Conservation (phyloP, 495 filamentous ascomycete genomes). For the Podospora appendiculata region DNA sequence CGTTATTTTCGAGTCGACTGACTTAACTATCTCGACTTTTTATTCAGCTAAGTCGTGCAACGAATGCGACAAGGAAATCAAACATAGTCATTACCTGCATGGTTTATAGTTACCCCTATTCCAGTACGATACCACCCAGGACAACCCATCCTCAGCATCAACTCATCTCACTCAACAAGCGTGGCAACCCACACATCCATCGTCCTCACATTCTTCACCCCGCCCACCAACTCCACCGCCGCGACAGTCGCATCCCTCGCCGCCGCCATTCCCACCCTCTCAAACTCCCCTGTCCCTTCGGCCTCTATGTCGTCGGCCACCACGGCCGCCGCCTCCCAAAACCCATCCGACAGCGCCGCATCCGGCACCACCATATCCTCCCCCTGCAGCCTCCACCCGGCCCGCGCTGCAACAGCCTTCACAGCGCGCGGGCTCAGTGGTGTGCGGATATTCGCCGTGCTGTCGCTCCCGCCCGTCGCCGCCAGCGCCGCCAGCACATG, state of each 20-base stretch:
- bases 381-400: slow-evolving; percentile 17
- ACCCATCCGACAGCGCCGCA: slow-evolving; percentile 34
- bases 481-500: slow-evolving; percentile 41
- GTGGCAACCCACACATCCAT: slow-evolving; percentile 44
- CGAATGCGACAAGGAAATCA: too few relatives aligned
- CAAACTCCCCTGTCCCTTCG: slow-evolving; percentile 19
- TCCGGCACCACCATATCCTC: slow-evolving; percentile 24
- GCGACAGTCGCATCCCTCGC: slow-evolving; percentile 27
- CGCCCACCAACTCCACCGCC: slow-evolving; percentile 22
- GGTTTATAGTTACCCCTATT: too few relatives aligned
- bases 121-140: too few relatives aligned
- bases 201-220: slow-evolving; percentile 26
- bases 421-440: slow-evolving; percentile 10
- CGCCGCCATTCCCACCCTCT: slow-evolving; percentile 27
- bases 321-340: slow-evolving; percentile 35
- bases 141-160: too few relatives aligned
- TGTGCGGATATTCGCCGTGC: slow-evolving; percentile 12
- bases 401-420: slow-evolving; percentile 9
- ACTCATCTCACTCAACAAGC: slow-evolving; percentile 7
- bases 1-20: too few relatives aligned
- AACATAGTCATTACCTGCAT: too few relatives aligned
- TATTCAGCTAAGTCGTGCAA: too few relatives aligned
- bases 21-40: too few relatives aligned
- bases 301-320: slow-evolving; percentile 17
- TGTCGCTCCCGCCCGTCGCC: slow-evolving; percentile 8